Evolutionary conservation across 2,329 filamentous ascomycete species (phyloP).

Genomic region (Fulvia fulva): DNA sequence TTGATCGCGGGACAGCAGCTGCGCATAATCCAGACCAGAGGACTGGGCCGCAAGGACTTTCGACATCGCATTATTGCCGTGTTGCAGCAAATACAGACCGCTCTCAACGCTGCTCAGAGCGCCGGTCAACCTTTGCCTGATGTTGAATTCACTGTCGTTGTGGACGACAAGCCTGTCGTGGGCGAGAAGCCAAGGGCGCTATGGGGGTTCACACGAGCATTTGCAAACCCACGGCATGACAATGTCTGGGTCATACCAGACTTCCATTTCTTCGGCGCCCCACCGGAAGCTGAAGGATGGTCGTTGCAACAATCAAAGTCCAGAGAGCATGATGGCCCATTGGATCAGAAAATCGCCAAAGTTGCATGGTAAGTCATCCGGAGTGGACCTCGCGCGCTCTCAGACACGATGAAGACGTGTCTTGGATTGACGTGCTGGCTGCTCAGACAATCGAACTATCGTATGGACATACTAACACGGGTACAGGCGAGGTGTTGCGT

Average conservation of each 20-base stretch:
- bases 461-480: too few species aligned
- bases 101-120: conserved; percentile 18
- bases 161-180: conserved; percentile 18
- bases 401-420: too few species aligned
- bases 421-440: too few species aligned
- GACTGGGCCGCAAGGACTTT: conserved; percentile 24
- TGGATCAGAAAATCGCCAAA: conserved; percentile 28
- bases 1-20: conserved; percentile 20
- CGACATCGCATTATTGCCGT: conserved; percentile 32
- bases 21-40: conserved; percentile 17
- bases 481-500: conserved; percentile 29
- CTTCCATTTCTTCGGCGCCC: conserved; percentile 21
- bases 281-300: conserved; percentile 16
- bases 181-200: conserved; percentile 8
- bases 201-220: conserved; percentile 16
- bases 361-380: too few species aligned
- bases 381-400: too few species aligned
- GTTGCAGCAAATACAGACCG: conserved; percentile 14
- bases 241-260: conserved; percentile 20
- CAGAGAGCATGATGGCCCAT: conserved; percentile 19
- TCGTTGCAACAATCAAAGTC: conserved; percentile 17
- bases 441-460: too few species aligned
- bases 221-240: conserved; percentile 20
- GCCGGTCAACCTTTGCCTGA: conserved; percentile 19
- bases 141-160: conserved; percentile 20